Evolutionary conservation across 495 filamentous ascomycete genomes (phyloP).

Genomic region (Astrocystis sublimbata): DNA sequence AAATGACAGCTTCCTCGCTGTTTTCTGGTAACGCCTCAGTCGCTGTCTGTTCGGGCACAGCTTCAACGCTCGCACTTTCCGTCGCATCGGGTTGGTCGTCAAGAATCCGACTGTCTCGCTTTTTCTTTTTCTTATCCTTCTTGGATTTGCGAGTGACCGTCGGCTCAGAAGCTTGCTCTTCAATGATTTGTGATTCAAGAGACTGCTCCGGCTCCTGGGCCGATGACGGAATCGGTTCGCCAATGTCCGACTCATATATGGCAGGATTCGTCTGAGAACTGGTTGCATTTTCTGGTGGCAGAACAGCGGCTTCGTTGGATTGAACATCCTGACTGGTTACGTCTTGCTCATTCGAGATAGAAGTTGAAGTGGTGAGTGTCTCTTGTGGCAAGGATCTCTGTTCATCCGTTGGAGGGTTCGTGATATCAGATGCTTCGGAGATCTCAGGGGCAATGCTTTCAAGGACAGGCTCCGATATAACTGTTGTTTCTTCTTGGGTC

Average conservation of each 20-base stretch:
- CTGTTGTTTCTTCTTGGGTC: not conserved
- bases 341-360: not conserved
- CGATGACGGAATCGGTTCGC: not conserved
- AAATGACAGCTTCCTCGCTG: not conserved
- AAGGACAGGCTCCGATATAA: not conserved
- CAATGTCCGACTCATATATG: not conserved
- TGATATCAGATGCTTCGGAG: not conserved
- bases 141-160: conserved; percentile 27
- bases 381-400: not conserved
- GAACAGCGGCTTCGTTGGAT: not conserved
- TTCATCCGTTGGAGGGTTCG: not conserved
- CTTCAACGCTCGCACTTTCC: conserved; percentile 1
- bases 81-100: not conserved
- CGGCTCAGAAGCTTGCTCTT: conserved; percentile 13
- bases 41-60: not conserved
- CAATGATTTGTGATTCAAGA: not conserved
- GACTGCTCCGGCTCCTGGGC: conserved; percentile 1
- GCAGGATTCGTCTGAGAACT: not conserved
- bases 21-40: not conserved
- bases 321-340: not conserved
- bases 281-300: not conserved
- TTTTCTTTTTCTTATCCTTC: conserved; percentile 37
- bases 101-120: conserved; percentile 20
- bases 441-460: not conserved
- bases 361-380: not conserved